These are phyloP conservation scores for Sporothrix dimorphospora DNA, from an alignment of 2,329 filamentous ascomycete genomes.

Conservation along the genomic window DNA sequence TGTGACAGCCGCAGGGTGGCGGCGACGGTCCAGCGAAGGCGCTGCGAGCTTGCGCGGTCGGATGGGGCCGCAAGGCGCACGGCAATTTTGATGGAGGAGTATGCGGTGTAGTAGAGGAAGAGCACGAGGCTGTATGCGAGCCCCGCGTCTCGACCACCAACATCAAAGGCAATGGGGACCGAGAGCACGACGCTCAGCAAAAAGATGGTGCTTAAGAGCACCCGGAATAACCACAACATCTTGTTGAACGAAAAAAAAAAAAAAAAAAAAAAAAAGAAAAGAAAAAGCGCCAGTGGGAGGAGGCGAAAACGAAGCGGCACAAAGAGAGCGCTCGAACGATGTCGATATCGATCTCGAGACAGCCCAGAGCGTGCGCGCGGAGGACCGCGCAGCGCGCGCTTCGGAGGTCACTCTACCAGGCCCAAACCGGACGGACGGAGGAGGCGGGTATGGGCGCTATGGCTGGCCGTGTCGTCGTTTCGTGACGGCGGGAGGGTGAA, in stretches of 20 bases:
- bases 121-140: conserved; percentile 90
- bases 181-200: conserved; percentile 91
- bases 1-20: conserved; percentile 74
- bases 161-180: conserved; percentile 96
- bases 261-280: too few relatives aligned
- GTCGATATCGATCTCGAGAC: not conserved
- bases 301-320: not conserved
- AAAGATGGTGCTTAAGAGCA: conserved; percentile 80
- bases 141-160: conserved; percentile 91
- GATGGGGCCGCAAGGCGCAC: conserved; percentile 57
- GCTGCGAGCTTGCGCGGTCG: conserved; percentile 59
- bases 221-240: conserved; percentile 83
- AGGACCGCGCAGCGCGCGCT: conserved; percentile 30
- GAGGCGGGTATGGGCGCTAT: not conserved
- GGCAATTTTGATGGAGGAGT: conserved; percentile 76
- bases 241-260: conserved; percentile 23
- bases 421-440: not conserved
- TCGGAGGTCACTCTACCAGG: not conserved
- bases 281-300: not conserved
- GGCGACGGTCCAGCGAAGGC: conserved; percentile 72
- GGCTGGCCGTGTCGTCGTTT: conserved; percentile 10
- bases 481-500: not conserved
- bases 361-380: conserved; percentile 26
- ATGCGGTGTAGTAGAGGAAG: conserved; percentile 87
- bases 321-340: not conserved